These are phyloP conservation scores for Withania somnifera DNA, from an alignment of 305 asterid species.

Conservation along the genomic window DNA sequence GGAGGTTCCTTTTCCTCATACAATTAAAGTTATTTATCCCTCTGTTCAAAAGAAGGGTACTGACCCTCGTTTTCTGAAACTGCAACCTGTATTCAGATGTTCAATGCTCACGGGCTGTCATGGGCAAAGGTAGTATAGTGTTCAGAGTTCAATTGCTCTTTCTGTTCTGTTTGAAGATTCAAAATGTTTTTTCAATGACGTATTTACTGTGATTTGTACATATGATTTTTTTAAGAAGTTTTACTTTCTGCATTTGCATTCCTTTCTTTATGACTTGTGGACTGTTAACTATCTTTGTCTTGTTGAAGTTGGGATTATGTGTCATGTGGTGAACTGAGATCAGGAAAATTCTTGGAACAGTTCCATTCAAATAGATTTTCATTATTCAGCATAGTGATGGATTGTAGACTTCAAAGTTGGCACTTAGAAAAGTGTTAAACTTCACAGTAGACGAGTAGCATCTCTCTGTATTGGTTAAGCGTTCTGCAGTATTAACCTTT, in stretches of 20 bases:
- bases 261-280: neutral
- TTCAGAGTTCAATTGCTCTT: neutral
- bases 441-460: neutral
- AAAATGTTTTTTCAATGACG: neutral
- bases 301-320: neutral
- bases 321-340: neutral
- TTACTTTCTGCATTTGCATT: neutral
- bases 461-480: neutral
- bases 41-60: constrained; percentile 32
- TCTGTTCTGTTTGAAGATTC: neutral
- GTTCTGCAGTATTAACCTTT: neutral
- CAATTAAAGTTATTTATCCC: constrained; percentile 49
- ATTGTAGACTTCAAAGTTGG: neutral
- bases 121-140: constrained; percentile 55
- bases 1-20: constrained; percentile 88
- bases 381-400: neutral
- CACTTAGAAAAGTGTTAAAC: neutral
- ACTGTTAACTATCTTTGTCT: neutral
- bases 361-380: neutral
- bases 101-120: constrained; percentile 55
- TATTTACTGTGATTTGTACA: neutral
- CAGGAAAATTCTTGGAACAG: neutral
- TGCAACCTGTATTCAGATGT: constrained; percentile 86
- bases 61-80: constrained; percentile 86
- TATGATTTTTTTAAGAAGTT: neutral